Base-by-base conservation (phyloP, 176 grass and related monocot species). In the Lolium rigidum region DNA sequence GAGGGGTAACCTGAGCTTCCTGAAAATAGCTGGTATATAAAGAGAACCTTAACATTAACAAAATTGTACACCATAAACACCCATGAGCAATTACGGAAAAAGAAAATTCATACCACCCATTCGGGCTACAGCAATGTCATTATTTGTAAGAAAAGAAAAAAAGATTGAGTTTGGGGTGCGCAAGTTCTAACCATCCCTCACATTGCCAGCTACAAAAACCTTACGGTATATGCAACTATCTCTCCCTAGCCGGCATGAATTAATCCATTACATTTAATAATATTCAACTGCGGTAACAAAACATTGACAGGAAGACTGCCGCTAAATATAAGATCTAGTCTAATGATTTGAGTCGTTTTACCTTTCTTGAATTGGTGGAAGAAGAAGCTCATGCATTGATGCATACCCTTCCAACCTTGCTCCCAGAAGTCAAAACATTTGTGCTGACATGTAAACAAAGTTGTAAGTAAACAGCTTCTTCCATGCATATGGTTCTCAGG, bases 231-330 rank as follows among this genome's bases (percentile, higher is more conserved):
- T 84, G 74, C 14, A 67, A 80, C 22, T 75, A 58, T 84, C 79
- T 65, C 67, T 68, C 54, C 56, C 65, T 24, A 6, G 74, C 57
- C 80, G 9, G 80, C 79, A 87, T 84, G 71, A 80, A 74, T 80
- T 60, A 83, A 86, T 14, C 52, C 84, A 65, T 84, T 80, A 56
- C 82, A 85, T 83, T 63, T 56, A 83, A 69, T 18, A 14, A 66
- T 58, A 60, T 68, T 55, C 28, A 84, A 51, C 47, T 38, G 59
- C 9, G 70, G 12, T 37, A 85, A 43, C 41, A 89, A 82, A 43
- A 86, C 15, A 74, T 67, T 28, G 56, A 49, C 25, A 69, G 18
- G 39, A 75, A 69, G 24, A 43, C 35, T 37, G 31, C 17, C 47
- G 66, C 60, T 17, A 78, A 78, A 24, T 26, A 63, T 49, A 82